These are phyloP conservation scores for Carallia pectinifolia DNA, from an alignment of 345 rosid genomes.

Conservation along the genomic window DNA sequence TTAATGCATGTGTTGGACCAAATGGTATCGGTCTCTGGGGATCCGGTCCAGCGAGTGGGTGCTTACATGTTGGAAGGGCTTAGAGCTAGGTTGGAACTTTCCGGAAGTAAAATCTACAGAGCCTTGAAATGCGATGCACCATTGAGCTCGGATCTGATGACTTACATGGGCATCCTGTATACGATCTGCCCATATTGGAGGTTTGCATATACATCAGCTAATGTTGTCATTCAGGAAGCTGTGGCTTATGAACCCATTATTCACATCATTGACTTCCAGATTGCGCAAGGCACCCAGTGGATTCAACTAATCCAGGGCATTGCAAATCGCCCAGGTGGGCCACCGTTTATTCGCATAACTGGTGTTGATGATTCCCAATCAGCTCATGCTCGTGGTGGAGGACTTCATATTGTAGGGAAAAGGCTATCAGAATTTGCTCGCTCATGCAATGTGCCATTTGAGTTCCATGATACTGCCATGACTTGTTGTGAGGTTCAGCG, in stretches of 20 bases:
- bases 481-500: constrained; percentile 57
- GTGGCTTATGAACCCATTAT: constrained; percentile 55
- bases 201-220: constrained; percentile 82
- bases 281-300: constrained; percentile 90
- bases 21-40: constrained; percentile 89
- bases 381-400: constrained; percentile 86
- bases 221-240: constrained; percentile 64
- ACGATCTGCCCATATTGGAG: constrained; percentile 86
- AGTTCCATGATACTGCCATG: constrained; percentile 79
- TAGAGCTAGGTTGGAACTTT: constrained; percentile 77
- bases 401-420: constrained; percentile 66
- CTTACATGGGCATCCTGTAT: constrained; percentile 80
- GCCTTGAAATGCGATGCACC: constrained; percentile 82
- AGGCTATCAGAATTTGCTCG: constrained; percentile 50
- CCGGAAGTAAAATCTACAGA: constrained; percentile 84
- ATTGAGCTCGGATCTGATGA: constrained; percentile 81
- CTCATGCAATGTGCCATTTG: constrained; percentile 58
- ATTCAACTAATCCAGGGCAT: constrained; percentile 54
- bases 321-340: constrained; percentile 61
- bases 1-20: constrained; percentile 69
- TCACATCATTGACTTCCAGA: constrained; percentile 88
- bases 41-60: constrained; percentile 74
- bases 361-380: constrained; percentile 95
- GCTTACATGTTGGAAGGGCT: constrained; percentile 95
- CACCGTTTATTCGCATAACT: constrained; percentile 70